Conservation (phyloP, 1,139 yeast species). For the Meyerozyma carpophila region DNA sequence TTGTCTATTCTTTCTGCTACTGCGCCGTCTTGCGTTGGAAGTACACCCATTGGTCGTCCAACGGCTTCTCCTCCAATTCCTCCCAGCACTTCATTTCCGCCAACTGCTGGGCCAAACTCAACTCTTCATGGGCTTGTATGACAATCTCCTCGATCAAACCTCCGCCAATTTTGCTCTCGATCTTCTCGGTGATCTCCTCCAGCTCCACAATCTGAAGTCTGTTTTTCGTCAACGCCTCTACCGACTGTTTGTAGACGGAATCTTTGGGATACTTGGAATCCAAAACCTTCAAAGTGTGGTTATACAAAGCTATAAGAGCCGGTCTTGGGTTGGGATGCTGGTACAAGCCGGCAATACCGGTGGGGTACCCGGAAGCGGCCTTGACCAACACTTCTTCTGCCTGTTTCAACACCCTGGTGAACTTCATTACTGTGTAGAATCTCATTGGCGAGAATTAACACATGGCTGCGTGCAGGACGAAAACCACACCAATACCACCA, state of each 20-base stretch:
- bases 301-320: constrained; percentile 65
- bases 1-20: background rate
- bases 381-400: constrained; percentile 59
- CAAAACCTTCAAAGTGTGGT: constrained; percentile 59
- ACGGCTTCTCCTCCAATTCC: constrained; percentile 62
- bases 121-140: constrained; percentile 81
- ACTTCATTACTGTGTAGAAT: constrained; percentile 27
- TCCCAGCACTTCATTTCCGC: constrained; percentile 67
- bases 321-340: constrained; percentile 87
- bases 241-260: constrained; percentile 72
- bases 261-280: constrained; percentile 59
- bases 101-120: constrained; percentile 61
- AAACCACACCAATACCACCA: background rate
- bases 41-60: constrained; percentile 69
- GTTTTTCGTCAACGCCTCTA: constrained; percentile 65
- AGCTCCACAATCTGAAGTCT: constrained; percentile 64
- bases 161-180: constrained; percentile 72
- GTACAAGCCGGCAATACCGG: constrained; percentile 73
- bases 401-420: constrained; percentile 41
- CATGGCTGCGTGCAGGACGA: background rate
- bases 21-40: constrained; percentile 18
- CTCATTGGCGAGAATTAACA: constrained; percentile 18
- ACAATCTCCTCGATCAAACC: constrained; percentile 82
- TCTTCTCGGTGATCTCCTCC: constrained; percentile 58
- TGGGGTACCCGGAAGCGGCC: constrained; percentile 66